Conservation (phyloP, 1,139 yeast species). For the Kodamaea arcana region DNA sequence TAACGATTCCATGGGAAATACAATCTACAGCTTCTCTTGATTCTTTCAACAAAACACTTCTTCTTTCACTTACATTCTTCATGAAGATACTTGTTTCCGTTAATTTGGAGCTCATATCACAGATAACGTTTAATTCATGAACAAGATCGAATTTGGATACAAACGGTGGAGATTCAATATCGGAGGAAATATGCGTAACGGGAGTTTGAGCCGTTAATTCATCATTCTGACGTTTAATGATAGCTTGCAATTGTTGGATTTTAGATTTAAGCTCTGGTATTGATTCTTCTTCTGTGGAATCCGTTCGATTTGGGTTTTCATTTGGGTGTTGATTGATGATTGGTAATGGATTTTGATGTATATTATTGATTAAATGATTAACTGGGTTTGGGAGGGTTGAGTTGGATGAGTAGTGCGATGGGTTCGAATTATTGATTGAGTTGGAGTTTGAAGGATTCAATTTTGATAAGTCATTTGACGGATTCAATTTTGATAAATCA, state of each 20-base stretch:
- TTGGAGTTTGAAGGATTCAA: no score
- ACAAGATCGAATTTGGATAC: conserved; percentile 32
- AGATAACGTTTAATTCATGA: conserved; percentile 33
- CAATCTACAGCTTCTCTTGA: conserved; percentile 33
- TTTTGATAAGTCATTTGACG: neutral
- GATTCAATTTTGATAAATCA: neutral
- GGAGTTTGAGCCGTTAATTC: conserved; percentile 1
- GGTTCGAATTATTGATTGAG: no score
- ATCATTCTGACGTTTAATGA: conserved; percentile 14
- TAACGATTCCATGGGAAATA: conserved; percentile 43
- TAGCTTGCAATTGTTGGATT: conserved; percentile 19
- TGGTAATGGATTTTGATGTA: no score
- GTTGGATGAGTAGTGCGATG: neutral
- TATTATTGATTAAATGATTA: no score
- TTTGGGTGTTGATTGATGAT: neutral
- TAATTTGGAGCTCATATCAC: conserved; percentile 26
- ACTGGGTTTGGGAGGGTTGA: no score
- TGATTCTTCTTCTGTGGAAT: no score
- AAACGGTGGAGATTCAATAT: conserved; percentile 24
- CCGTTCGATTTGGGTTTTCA: conserved; percentile 21
- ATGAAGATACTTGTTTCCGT: conserved; percentile 37
- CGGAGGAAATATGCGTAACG: conserved; percentile 6
- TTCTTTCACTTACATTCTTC: conserved; percentile 33
- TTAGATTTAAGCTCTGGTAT: conserved; percentile 20
- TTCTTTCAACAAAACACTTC: conserved; percentile 28